Evolutionary conservation across 495 filamentous ascomycete genomes (phyloP).

Genomic region (Chaetomium cochliodes): DNA sequence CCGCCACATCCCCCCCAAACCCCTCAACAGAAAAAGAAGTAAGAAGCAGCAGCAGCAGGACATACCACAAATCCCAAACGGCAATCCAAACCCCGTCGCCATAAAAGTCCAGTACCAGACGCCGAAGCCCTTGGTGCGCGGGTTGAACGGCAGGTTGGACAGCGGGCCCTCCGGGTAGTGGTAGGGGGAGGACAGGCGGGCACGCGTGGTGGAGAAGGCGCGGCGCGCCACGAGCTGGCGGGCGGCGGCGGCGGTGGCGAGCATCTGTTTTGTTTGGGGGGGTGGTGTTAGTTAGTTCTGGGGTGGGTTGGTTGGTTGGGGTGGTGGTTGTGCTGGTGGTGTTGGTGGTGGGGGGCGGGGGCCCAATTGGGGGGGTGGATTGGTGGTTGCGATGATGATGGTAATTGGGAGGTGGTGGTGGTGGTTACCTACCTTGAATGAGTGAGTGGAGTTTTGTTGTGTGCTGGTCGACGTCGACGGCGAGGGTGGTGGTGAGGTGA

Average conservation of each 20-base stretch:
- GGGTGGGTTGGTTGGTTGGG: not conserved
- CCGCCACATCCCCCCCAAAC: not conserved
- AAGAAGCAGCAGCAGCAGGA: too few species aligned
- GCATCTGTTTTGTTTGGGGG: not conserved
- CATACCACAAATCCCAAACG: conserved; percentile 82
- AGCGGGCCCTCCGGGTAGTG: conserved; percentile 97
- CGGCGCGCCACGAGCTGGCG: conserved; percentile 75
- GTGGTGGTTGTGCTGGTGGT: not conserved
- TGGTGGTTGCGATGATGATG: not conserved
- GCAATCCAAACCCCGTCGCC: conserved; percentile 71
- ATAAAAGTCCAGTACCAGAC: conserved; percentile 80
- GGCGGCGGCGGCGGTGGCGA: conserved; percentile 14
- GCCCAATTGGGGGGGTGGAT: not conserved
- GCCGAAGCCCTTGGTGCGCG: conserved; percentile 78
- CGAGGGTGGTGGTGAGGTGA: conserved; percentile 18
- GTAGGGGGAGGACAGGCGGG: conserved; percentile 84
- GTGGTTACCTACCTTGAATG: conserved; percentile 5
- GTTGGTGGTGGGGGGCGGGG: too few species aligned
- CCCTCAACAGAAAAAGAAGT: too few species aligned
- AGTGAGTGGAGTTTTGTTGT: conserved; percentile 16
- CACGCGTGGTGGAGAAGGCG: conserved; percentile 87
- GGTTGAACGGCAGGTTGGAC: conserved; percentile 95
- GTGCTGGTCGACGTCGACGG: not conserved
- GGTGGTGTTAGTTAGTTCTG: not conserved
- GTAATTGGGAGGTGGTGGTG: not conserved